phyloP scores from a whole-genome alignment of 2,329 filamentous ascomycete genomes.

The Monilinia aucupariae region DNA sequence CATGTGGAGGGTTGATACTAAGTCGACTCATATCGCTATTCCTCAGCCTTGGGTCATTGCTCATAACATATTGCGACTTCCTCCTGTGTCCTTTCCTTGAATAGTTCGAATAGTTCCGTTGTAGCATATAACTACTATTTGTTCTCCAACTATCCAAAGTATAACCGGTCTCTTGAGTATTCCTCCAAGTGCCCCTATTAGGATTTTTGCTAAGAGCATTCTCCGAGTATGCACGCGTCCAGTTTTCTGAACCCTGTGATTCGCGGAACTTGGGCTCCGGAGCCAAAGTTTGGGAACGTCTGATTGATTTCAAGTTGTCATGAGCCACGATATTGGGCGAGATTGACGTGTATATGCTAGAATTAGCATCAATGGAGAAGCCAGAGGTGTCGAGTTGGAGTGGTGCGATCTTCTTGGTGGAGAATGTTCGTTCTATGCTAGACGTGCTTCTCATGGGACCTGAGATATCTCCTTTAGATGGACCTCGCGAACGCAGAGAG shows the following conservation, averaged over 20 bases:
- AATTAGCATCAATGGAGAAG: constrained; percentile 20
- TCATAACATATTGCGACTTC: constrained; percentile 21
- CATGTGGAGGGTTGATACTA: constrained; percentile 1
- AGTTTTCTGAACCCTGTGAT: constrained; percentile 17
- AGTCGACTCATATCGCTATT: constrained; percentile 18
- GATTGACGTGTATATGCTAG: constrained; percentile 9
- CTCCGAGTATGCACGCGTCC: constrained; percentile 27
- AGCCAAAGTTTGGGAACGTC: constrained; percentile 14
- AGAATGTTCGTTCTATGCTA: constrained; percentile 17
- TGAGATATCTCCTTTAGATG: constrained; percentile 28
- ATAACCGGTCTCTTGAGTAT: constrained; percentile 27
- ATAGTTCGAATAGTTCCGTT: constrained; percentile 31
- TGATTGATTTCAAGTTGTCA: constrained; percentile 10
- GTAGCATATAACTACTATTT: constrained; percentile 22
- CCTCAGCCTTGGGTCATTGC: constrained; percentile 17
- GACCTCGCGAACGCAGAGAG: constrained; percentile 13
- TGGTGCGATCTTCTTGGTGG: constrained; percentile 20
- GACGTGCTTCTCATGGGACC: constrained; percentile 23
- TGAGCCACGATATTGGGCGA: not conserved
- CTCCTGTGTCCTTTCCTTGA: constrained; percentile 30
- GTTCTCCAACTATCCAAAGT: constrained; percentile 22
- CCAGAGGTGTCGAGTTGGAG: constrained; percentile 28
- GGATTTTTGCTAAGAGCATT: constrained; percentile 24
- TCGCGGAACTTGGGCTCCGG: constrained; percentile 18
- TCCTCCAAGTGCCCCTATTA: constrained; percentile 26